phyloP scores from a whole-genome alignment of 2,329 filamentous ascomycete genomes.

The Calonectria hongkongensis region DNA sequence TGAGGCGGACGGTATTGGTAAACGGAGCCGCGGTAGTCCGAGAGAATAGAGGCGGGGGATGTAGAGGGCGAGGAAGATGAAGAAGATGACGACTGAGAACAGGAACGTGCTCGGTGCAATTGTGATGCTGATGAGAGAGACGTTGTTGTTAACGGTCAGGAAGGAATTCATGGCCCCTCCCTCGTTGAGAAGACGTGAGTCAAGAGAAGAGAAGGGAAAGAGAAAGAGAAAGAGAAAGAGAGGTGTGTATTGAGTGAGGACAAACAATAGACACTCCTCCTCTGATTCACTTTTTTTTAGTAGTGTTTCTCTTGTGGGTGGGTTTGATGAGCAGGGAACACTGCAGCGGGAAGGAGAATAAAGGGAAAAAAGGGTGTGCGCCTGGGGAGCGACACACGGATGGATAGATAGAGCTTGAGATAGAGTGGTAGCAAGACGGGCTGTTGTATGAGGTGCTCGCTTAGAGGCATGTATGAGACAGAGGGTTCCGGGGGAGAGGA shows the following conservation, averaged over 20 bases:
- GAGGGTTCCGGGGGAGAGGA: background rate
- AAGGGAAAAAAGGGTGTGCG: background rate
- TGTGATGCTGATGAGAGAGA: constrained; percentile 75
- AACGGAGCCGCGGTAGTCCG: constrained; percentile 59
- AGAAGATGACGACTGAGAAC: constrained; percentile 68
- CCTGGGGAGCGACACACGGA: constrained; percentile 1
- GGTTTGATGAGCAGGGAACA: too few relatives aligned
- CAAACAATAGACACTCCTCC: background rate
- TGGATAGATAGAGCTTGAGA: constrained; percentile 5
- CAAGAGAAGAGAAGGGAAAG: background rate
- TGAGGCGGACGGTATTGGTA: constrained; percentile 57
- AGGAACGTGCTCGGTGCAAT: constrained; percentile 76
- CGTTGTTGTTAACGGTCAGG: constrained; percentile 77
- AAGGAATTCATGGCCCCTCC: constrained; percentile 73
- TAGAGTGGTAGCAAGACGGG: background rate
- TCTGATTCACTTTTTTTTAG: background rate
- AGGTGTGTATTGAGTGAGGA: background rate
- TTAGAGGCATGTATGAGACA: constrained; percentile 31
- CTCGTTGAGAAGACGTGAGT: constrained; percentile 17
- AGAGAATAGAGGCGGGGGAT: constrained; percentile 60
- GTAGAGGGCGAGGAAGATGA: constrained; percentile 72
- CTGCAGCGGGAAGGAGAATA: background rate
- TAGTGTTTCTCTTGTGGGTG: too few relatives aligned
- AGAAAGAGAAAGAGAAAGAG: too few relatives aligned
- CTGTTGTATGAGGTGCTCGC: constrained; percentile 15